Base-by-base conservation (phyloP, 2,329 filamentous ascomycete species). In the Pyrenochaeta sp. region DNA sequence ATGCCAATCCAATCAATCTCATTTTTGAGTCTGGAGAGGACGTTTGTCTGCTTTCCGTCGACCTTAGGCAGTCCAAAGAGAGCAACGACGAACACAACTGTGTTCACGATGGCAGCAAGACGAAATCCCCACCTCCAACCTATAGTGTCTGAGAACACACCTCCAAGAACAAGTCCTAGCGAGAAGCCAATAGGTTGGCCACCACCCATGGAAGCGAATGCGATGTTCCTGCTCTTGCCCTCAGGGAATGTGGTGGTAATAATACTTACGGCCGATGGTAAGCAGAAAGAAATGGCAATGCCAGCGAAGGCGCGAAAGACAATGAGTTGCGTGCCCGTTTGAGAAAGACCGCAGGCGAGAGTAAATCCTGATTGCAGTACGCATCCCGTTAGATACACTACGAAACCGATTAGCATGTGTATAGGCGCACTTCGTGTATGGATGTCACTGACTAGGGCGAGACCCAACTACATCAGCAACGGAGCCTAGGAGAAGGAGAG, bases 1-100 rank as follows among this genome's bases (percentile, higher is more conserved):
- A 81, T 82, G 0, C 84, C 84, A 34, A 84, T 67, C 84, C 84
- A 86, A 58, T 86, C 84, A 43, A 86, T 83, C 3, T 85, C 81
- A 0, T 65, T 74, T 28, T 62, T 68, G n/a, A 83, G 59, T 3
- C 70, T 61, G 3, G 58, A 40, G 65, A 67, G 71, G 1, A 76
- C 65, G 10, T 71, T 40, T 3, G 59, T 46, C 65, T 65, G n/a
- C 72, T 65, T 44, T 62, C 67, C 47, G 42, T 60, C 49, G 68
- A 56, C 9, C 64, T 71, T 76, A 10, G 82, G 59, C 65, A 81
- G 61, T 27, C 68, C 72, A 67, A 74, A 82, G 25, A 79, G 34
- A 2, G 77, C 77, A 5, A 79, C 54, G 1, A 75, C 61, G n/a
- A 81, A 75, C 7, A 83, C 70, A 7, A 76, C 47, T 2, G 74